These are phyloP conservation scores for Blastobotrys mokoenaii DNA, from an alignment of 805 yeast genomes.

Conservation along the genomic window DNA sequence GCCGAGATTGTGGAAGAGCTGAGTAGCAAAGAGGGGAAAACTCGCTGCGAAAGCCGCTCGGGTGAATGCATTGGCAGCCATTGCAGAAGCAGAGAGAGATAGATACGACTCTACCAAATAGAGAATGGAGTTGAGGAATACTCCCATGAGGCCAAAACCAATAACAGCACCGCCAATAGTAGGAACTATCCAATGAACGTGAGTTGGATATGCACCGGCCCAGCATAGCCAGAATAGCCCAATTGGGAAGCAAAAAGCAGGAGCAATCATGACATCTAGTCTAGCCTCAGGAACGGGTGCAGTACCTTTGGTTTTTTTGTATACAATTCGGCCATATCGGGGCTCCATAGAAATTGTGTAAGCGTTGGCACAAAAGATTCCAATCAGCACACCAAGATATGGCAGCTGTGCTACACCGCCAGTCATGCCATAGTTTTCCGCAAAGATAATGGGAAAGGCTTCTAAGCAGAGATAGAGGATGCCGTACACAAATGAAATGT, in stretches of 20 bases:
- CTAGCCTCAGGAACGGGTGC: conserved; percentile 76
- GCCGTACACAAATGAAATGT: conserved; percentile 73
- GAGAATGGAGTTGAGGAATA: conserved; percentile 64
- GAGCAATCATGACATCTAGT: conserved; percentile 66
- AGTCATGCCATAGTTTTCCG: conserved; percentile 48
- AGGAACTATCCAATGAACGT: conserved; percentile 76
- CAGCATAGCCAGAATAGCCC: conserved; percentile 86
- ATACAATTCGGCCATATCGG: conserved; percentile 40
- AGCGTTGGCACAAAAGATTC: conserved; percentile 53
- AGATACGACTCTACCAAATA: conserved; percentile 68
- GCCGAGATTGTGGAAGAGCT: conserved; percentile 64
- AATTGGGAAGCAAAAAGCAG: conserved; percentile 61
- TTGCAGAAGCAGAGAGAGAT: conserved; percentile 68
- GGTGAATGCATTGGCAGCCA: conserved; percentile 66
- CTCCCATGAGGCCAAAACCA: conserved; percentile 60
- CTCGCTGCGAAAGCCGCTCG: conserved; percentile 65
- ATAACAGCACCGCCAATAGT: conserved; percentile 55
- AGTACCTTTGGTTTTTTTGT: conserved; percentile 44
- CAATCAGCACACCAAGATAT: conserved; percentile 67
- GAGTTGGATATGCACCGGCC: conserved; percentile 69
- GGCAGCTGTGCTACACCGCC: conserved; percentile 67
- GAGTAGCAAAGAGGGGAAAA: conserved; percentile 64
- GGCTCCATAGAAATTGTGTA: conserved; percentile 47
- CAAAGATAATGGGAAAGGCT: conserved; percentile 67
- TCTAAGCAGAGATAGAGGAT: conserved; percentile 62